Evolutionary conservation across 192 early-diverging fungal species (phyloP).

Genomic region (Backusella morwellensis): DNA sequence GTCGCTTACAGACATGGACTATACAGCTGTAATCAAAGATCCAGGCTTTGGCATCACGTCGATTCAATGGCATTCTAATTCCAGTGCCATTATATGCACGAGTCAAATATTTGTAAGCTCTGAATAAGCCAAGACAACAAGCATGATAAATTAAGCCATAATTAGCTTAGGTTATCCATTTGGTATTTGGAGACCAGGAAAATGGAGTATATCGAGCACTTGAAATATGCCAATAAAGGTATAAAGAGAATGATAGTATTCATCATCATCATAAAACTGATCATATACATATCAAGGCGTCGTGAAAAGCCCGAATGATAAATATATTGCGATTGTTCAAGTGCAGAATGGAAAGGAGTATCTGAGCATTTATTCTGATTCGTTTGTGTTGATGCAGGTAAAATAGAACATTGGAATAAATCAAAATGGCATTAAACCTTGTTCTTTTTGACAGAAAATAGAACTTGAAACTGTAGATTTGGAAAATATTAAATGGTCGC

Average conservation of each 20-base stretch:
- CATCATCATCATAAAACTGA: background rate
- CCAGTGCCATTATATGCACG: constrained; percentile 21
- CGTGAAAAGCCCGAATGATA: constrained; percentile 57
- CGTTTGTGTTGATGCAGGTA: constrained; percentile 65
- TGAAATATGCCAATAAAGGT: constrained; percentile 64
- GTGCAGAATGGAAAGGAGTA: constrained; percentile 62
- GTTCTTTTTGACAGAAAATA: constrained; percentile 51
- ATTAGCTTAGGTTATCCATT: constrained; percentile 59
- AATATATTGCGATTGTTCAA: constrained; percentile 62
- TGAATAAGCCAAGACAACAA: constrained; percentile 15
- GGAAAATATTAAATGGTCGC: constrained; percentile 80
- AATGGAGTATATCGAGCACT: constrained; percentile 62
- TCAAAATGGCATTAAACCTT: background rate
- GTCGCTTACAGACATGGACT: constrained; percentile 55
- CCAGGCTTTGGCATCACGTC: constrained; percentile 39
- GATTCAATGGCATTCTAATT: constrained; percentile 6
- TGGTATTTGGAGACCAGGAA: constrained; percentile 62
- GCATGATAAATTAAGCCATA: background rate
- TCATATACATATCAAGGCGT: constrained; percentile 35
- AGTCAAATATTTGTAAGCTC: constrained; percentile 8
- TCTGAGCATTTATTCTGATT: constrained; percentile 63
- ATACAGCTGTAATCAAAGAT: constrained; percentile 55
- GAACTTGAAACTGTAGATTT: constrained; percentile 67
- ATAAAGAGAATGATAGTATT: background rate
- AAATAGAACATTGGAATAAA: background rate